Evolutionary conservation across 768 basidiomycete genomes (phyloP).

Genomic region (Nidularia pulvinata): DNA sequence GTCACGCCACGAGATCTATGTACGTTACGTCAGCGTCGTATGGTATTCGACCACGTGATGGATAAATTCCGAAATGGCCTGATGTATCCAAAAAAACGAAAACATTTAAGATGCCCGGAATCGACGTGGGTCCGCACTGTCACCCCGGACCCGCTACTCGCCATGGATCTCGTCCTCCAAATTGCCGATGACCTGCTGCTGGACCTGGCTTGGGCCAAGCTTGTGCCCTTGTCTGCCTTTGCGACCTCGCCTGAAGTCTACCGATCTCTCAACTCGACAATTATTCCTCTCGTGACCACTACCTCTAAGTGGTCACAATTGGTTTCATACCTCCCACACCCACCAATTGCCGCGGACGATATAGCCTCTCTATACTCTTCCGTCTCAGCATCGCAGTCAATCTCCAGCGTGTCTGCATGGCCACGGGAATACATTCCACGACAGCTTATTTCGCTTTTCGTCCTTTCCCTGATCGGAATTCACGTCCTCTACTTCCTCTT

Average conservation of each 20-base stretch:
- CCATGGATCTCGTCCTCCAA: conserved; percentile 86
- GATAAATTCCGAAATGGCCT: conserved; percentile 34
- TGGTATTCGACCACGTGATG: conserved; percentile 17
- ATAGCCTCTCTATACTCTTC: conserved; percentile 19
- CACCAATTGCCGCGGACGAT: conserved; percentile 39
- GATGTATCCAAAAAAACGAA: conserved; percentile 23
- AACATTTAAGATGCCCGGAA: conserved; percentile 2
- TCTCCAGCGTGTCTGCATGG: conserved; percentile 68
- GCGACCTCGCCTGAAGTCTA: conserved; percentile 21
- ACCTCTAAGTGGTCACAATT: conserved; percentile 52
- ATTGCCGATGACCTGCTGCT: conserved; percentile 71
- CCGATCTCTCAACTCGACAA: conserved; percentile 32
- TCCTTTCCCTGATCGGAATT: conserved; percentile 80
- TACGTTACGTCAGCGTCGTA: neutral
- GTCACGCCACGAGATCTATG: no score
- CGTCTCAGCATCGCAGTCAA: conserved; percentile 18
- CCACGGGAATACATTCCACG: conserved; percentile 82
- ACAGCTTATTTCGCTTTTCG: conserved; percentile 70
- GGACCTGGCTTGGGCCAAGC: conserved; percentile 76
- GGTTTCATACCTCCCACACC: conserved; percentile 57
- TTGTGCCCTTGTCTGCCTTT: conserved; percentile 67
- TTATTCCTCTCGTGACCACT: conserved; percentile 27
- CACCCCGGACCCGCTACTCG: neutral
- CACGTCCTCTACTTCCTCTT: conserved; percentile 87
- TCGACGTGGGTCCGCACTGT: no score